Evolutionary conservation across 345 rosid species (phyloP), one percentile per base, ranked within the genome.

Genomic region (Boechera retrofracta): DNA sequence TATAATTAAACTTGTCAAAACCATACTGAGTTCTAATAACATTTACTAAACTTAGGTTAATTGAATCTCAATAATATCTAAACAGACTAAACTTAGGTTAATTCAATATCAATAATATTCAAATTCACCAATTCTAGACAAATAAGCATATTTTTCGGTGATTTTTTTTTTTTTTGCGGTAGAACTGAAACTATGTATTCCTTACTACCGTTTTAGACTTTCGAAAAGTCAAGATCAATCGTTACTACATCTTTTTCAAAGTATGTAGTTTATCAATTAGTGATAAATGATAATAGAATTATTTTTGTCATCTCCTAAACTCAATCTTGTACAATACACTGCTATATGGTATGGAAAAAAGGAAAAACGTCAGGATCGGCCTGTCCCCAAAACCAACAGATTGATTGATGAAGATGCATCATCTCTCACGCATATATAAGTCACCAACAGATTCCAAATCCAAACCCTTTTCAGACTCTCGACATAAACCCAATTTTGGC

Each of bases 381-480:
- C 1, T 68, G 69, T 59, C 74, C 45, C 73, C 21, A 58, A 67
- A 58, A 67, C n/a, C 10, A 39, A 16, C 45, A 63, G 66, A 63
- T 77, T 64, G 76, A 71, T 56, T 71, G 76, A 64, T 56, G 72
- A 56, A 64, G 60, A 63, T 71, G 45, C 33, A 69, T 76, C 75
- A 67, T 48, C 68, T 61, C 56, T 69, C 31, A 62, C 58, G 80
- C 60, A 47, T 13, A 64, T 38, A 12, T 55, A 71, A 64, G 81
- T 77, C 81, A 64, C 76, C 71, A 45, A 7, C 29, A 64, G 54
- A 77, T 77, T 77, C 81, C 67, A 71, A 77, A 64, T 65, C 67
- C 67, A 56, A 77, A 77, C 72, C 81, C 81, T 64, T 77, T 77
- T 77, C 81, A 77, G 44, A 77, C 71, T 56, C 61, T 54, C 45